Evolutionary conservation across 805 yeast genomes (phyloP), one percentile per base, ranked within the genome.

Genomic region (Kazachstania psychrophila): DNA sequence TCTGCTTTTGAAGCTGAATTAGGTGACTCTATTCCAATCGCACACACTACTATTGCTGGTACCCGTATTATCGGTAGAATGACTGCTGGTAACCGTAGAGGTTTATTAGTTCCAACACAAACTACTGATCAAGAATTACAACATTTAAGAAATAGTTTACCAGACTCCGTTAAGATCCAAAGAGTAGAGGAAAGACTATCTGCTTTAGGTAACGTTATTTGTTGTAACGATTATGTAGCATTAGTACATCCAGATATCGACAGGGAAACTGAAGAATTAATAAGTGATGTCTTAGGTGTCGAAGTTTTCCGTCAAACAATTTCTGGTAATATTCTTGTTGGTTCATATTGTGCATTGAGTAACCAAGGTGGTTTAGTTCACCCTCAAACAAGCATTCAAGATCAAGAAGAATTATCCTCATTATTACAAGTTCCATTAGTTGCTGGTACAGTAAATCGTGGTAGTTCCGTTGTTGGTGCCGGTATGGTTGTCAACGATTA

Each of bases 401-500:
- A 92, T 62, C 98, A 92, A 69, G 98, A 92, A 68, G 99, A 92
- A 67, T 72, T 92, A 51, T 84, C 95, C 6, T 86, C 96, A 32
- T 71, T 92, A 60, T 72, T 92, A 54, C 98, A 92, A 67, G 95
- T 92, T 28, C 99, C 99, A 38, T 71, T 92, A 46, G 98, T 92
- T 33, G 98, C 99, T 6, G 99, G 99, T 63, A 88, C 96, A 27
- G 88, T 92, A 41, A 92, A 92, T 70, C 80, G 98, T 64, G 99
- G 99, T 65, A 85, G 96, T 20, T 66, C 95, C 4, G 96, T 89
- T 34, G 95, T 92, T 43, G 98, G 98, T 55, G 97, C 96, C 32
- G 99, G 99, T 51, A 78, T 92, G 78, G 97, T 92, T 37, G 98
- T 88, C 36, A 92, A 92, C 60, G 99, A 92, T 67, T 92, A 96